Evolutionary conservation across 257 asterid species (phyloP).

Genomic region (Rhazya stricta): DNA sequence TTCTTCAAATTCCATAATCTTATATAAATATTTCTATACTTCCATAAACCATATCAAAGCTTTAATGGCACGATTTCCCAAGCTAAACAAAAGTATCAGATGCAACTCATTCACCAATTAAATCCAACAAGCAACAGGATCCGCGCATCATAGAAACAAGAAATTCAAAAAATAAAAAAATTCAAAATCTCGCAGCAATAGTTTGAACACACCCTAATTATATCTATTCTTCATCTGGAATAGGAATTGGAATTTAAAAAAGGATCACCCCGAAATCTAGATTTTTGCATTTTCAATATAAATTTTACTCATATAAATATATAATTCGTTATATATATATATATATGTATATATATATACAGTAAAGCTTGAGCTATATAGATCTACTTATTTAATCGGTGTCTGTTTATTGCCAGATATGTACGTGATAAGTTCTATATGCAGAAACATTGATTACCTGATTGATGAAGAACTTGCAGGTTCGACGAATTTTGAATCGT

Average conservation of each 20-base stretch:
- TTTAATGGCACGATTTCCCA: background rate
- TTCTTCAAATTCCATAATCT: background rate
- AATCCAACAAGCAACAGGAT: background rate
- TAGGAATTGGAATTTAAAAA: background rate
- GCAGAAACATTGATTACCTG: conserved; percentile 24
- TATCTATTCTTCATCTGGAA: background rate
- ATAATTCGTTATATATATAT: background rate
- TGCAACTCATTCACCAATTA: background rate
- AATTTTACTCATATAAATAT: background rate
- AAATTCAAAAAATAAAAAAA: background rate
- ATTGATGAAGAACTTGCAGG: conserved; percentile 2
- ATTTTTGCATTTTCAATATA: background rate
- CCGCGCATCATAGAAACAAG: background rate
- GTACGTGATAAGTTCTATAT: background rate
- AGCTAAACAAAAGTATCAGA: background rate
- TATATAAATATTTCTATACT: background rate
- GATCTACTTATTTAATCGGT: background rate
- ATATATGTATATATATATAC: no score
- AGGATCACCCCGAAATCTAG: background rate
- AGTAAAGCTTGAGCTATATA: background rate
- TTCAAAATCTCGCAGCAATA: background rate
- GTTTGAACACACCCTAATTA: background rate
- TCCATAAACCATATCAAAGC: background rate
- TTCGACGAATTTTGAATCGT: background rate
- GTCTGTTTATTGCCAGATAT: background rate